Base-by-base conservation (phyloP, 108 stramenopile species). In the Discostella pseudostelligera region DNA sequence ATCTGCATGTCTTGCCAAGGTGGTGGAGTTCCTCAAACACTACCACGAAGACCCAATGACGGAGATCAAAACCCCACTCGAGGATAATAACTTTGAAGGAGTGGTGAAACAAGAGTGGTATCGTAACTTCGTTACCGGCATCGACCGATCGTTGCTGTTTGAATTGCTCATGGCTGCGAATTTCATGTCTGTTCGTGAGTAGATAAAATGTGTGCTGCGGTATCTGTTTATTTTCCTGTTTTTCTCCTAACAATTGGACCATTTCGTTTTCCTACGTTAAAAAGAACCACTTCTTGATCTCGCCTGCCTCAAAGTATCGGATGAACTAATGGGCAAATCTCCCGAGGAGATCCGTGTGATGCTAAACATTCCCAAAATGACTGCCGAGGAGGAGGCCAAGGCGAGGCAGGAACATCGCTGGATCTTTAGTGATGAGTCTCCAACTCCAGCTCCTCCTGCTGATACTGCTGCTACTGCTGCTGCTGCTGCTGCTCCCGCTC, bases 1-100 rank as follows among this genome's bases (percentile, higher is more conserved):
- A 5, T 58, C 79, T 20, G 28, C 40, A 11, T 78, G 80, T 54
- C 72, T 93, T 4, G 65, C 68, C 26, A 83, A 83, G 54, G 87
- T 93, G 10, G 88, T 93, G 1, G 82, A 88, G 43, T 93, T 88
- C 46, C 71, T 93, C 56, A 87, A 82, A 35, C 87, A 93, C 53
- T 72, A 90, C 57, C 54, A 72, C 10, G 55, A 64, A 48, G 87
- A 90, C 45, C 72, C 81, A 25, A 76, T 90, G 84, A 74, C 62
- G 39, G 88, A 84, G 58, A 87, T 92, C 54, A 80, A 75, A 4
- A 84, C 84, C 8, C 90, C 90, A 3, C 74, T 92, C 60, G 74
- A 70, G 24, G 85, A 84, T 6, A 78, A 76, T 32, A 76, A 84
- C 0, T 89, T 92, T 53, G 81, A 85, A 21, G 87, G 86, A 24